phyloP scores from a whole-genome alignment of 768 basidiomycete species.

The Leccinum obscurum region DNA sequence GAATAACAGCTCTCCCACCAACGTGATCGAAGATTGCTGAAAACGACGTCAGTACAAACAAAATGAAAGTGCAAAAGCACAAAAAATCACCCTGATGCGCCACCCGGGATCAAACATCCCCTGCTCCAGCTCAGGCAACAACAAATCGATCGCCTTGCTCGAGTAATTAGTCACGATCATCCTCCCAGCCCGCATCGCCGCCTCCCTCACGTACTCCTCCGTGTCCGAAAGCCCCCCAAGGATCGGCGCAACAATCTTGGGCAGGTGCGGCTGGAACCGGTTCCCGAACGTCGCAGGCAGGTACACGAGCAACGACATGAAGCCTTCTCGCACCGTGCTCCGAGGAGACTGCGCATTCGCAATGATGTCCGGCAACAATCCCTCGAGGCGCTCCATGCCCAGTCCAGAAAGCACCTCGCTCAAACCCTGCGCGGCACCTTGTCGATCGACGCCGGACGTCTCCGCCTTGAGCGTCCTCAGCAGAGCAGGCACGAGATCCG shows the following conservation, averaged over 20 bases:
- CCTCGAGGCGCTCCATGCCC: slow-evolving; percentile 97
- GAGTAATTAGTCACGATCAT: slow-evolving; percentile 98
- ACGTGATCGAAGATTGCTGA: slow-evolving; percentile 92
- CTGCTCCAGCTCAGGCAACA: slow-evolving; percentile 90
- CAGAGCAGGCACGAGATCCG: slow-evolving; percentile 89
- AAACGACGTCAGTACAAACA: background rate
- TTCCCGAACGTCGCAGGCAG: slow-evolving; percentile 95
- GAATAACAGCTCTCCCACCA: slow-evolving; percentile 95
- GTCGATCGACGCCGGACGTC: slow-evolving; percentile 92
- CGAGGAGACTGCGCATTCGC: slow-evolving; percentile 86
- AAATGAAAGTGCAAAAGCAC: background rate
- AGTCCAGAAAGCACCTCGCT: slow-evolving; percentile 93
- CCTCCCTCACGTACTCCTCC: slow-evolving; percentile 95
- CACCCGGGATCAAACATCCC: slow-evolving; percentile 95
- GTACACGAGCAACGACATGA: slow-evolving; percentile 96
- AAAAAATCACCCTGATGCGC: slow-evolving; percentile 81
- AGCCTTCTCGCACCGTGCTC: slow-evolving; percentile 93
- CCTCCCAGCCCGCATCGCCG: slow-evolving; percentile 97
- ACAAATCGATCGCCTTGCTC: slow-evolving; percentile 84
- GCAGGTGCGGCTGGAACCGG: slow-evolving; percentile 93
- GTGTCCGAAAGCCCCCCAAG: slow-evolving; percentile 87
- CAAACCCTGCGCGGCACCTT: slow-evolving; percentile 96
- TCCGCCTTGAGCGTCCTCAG: slow-evolving; percentile 88
- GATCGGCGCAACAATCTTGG: slow-evolving; percentile 92
- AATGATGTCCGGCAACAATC: slow-evolving; percentile 91